Evolutionary conservation across 2,329 filamentous ascomycete genomes (phyloP), one percentile per base, ranked within the genome.

Genomic region (Coniochaeta pulveracea): DNA sequence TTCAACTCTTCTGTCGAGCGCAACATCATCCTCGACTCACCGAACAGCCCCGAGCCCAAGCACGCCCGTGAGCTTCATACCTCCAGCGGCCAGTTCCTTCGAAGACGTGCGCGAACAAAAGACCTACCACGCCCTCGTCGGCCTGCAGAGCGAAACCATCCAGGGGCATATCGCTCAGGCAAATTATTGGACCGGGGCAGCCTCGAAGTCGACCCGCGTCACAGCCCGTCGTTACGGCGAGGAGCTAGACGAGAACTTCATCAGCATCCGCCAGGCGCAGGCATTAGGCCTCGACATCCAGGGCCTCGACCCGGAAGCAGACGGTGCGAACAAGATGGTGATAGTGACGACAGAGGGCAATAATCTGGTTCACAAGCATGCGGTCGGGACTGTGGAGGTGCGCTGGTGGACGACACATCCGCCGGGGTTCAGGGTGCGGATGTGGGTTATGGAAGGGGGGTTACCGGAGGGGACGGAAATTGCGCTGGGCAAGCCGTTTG

Each of bases 401-500:
- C 11, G 14, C 4, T 29, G 27, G 27, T 29, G 6, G 16, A 29
- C 27, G 27, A 9, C 28, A 12, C 6, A 22, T 10, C 28, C 18
- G 28, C 18, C 28, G 10, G 19, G 11, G 9, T 21, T 19, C 10
- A 31, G 5, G 18, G 9, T 21, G 28, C 19, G 5, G 19, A 21
- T 31, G 28, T 31, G 28, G 28, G 28, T 31, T 12, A 3, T 31
- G 11, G 19, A 31, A 8, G 18, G 28, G 10, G 11, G 16, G 28
- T 12, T 30, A 12, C 28, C 18, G 16, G 28, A 31, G 7, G 19
- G n/a, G 3, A 21, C 22, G 3, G 22, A 12, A 8, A 31, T 31
- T 10, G 28, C 11, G 5, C 28, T 31, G 4, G 28, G 28, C 5
- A 10, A 14, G 18, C 18, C 28, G 10, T 31, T 21, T 15, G 28